Percentiles rank a stretch among this genome's conserved stretches.
These are phyloP conservation scores for Mycena crocata DNA, from an alignment of 768 basidiomycete species.

Conservation along the genomic window DNA sequence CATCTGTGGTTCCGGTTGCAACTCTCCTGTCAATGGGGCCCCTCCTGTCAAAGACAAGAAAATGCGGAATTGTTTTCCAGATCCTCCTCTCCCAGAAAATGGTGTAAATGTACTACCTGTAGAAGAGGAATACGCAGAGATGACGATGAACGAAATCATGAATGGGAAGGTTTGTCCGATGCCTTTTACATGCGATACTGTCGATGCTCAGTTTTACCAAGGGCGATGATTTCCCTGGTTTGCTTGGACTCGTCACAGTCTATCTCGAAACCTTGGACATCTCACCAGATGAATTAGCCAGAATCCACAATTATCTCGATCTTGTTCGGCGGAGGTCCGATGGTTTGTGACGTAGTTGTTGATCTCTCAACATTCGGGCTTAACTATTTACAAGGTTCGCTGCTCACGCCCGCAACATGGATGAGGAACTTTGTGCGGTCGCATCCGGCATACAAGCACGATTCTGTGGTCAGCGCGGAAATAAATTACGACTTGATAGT, in stretches of 20 bases:
- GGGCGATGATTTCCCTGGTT: constrained; percentile 78
- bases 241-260: constrained; percentile 82
- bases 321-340: constrained; percentile 82
- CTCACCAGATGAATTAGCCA: constrained; percentile 64
- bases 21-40: constrained; percentile 49
- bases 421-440: constrained; percentile 91
- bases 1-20: constrained; percentile 49
- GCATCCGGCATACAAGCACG: constrained; percentile 91
- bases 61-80: constrained; percentile 79
- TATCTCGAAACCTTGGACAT: constrained; percentile 92
- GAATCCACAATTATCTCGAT: constrained; percentile 83
- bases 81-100: constrained; percentile 63
- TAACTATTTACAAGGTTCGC: constrained; percentile 61
- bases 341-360: constrained; percentile 64
- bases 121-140: constrained; percentile 90
- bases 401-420: constrained; percentile 92
- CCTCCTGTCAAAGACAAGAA: constrained; percentile 68
- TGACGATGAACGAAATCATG: constrained; percentile 93
- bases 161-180: constrained; percentile 83
- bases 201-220: constrained; percentile 41
- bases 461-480: constrained; percentile 91
- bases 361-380: neutral
- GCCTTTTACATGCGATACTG: neutral
- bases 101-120: constrained; percentile 59
- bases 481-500: constrained; percentile 95